Percentiles rank a stretch among this genome's conserved stretches.
phyloP scores from a whole-genome alignment of 805 yeast species.

The Sugiyamaella smithiae region DNA sequence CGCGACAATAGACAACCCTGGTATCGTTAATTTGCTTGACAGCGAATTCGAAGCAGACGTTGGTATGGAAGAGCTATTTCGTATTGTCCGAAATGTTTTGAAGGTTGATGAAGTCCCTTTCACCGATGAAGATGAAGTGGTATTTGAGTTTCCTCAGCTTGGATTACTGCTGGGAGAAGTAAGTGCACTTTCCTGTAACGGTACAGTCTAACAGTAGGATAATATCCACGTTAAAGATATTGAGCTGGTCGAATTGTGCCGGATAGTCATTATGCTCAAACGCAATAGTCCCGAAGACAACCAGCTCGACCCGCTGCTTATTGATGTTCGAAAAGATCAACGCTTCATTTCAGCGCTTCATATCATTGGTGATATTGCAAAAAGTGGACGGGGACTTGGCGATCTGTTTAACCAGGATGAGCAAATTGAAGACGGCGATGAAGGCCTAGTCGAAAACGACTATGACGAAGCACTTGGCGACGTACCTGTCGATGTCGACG shows the following conservation, averaged over 20 bases:
- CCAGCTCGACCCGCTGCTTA: not conserved
- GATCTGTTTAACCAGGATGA: not conserved
- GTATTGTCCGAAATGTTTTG: slow-evolving; percentile 14
- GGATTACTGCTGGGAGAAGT: slow-evolving; percentile 27
- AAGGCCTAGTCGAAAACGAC: not conserved
- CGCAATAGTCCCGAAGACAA: not conserved
- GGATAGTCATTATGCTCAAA: not conserved
- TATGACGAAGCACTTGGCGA: not conserved
- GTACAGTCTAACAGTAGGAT: not conserved
- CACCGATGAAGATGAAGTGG: slow-evolving; percentile 22
- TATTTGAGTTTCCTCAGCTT: slow-evolving; percentile 23
- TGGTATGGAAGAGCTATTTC: slow-evolving; percentile 23
- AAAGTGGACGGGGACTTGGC: slow-evolving; percentile 1
- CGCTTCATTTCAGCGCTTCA: not conserved
- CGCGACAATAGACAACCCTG: not conserved
- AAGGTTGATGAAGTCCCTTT: slow-evolving; percentile 10
- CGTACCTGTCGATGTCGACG: too few relatives aligned
- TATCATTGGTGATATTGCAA: not conserved
- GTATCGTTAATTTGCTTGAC: not conserved
- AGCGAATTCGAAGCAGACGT: not conserved
- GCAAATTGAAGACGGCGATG: slow-evolving; percentile 1
- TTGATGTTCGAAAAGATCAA: not conserved
- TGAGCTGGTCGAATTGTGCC: not conserved
- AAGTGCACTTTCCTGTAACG: not conserved
- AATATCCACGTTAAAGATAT: slow-evolving; percentile 3